A percentile compares a stretch with the other conserved stretches of the same genome.
phyloP scores from a whole-genome alignment of 1,284 basidiomycete genomes.

The Irpex rosettiformis region DNA sequence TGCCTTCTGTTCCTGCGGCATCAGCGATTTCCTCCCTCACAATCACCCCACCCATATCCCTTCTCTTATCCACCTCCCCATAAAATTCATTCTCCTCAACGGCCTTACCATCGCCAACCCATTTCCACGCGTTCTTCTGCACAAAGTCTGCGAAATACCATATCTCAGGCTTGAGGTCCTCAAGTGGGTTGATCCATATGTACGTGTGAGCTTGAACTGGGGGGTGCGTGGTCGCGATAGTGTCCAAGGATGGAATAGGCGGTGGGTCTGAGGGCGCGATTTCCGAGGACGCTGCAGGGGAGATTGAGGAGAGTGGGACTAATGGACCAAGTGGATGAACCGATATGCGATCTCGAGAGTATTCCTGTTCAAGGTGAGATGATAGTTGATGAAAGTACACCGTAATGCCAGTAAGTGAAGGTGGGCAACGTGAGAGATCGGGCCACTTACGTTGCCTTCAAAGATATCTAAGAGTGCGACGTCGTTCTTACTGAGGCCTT shows the following conservation, averaged over 20 bases:
- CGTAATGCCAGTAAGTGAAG: no score
- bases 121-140: constrained; percentile 64
- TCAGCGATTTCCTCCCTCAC: constrained; percentile 19
- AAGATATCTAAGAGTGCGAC: constrained; percentile 67
- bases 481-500: constrained; percentile 58
- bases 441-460: constrained; percentile 68
- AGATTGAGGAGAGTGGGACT: constrained; percentile 24
- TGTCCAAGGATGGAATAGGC: constrained; percentile 38
- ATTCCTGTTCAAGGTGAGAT: constrained; percentile 61
- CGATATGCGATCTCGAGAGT: constrained; percentile 49
- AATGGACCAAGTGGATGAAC: constrained; percentile 53
- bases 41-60: constrained; percentile 26
- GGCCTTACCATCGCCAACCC: constrained; percentile 45
- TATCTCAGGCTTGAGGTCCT: constrained; percentile 49
- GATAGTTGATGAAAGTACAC: no score
- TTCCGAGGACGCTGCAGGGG: constrained; percentile 21
- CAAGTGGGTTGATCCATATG: constrained; percentile 52
- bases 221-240: constrained; percentile 12
- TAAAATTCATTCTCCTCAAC: constrained; percentile 36
- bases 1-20: not conserved
- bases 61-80: constrained; percentile 42
- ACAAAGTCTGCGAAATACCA: constrained; percentile 82
- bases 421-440: not conserved
- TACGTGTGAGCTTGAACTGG: constrained; percentile 62
- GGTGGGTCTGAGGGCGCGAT: constrained; percentile 40